phyloP scores from a whole-genome alignment of 164 flowering plant genomes.

The Cinnamomum micranthum region DNA sequence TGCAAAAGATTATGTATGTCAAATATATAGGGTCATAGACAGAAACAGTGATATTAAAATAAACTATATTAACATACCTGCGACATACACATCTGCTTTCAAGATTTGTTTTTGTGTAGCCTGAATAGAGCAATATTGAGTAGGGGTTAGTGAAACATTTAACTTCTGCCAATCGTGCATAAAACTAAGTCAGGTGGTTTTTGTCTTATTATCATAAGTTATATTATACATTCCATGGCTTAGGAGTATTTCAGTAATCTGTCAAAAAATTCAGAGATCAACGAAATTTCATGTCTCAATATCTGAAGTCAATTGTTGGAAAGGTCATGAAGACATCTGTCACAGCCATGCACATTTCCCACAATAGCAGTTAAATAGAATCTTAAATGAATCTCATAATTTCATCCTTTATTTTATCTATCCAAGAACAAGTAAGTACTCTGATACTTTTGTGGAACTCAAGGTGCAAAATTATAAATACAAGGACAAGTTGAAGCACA shows the following conservation, averaged over 20 bases:
- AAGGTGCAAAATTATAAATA: no score
- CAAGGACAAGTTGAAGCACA: no score
- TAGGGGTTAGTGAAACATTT: background rate
- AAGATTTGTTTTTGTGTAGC: slow-evolving; percentile 77
- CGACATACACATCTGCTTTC: slow-evolving; percentile 96
- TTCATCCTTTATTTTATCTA: no score
- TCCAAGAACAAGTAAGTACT: no score
- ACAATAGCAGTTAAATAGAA: no score
- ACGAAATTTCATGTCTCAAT: background rate
- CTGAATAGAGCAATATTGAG: slow-evolving; percentile 32
- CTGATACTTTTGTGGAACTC: no score
- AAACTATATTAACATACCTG: slow-evolving; percentile 52
- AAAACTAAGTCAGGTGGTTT: background rate
- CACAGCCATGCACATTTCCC: no score
- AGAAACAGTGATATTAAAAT: background rate
- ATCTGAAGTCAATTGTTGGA: no score
- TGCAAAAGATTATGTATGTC: background rate
- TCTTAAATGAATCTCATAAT: no score
- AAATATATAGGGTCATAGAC: slow-evolving; percentile 3
- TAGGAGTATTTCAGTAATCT: background rate
- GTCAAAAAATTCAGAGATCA: background rate
- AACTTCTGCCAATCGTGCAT: background rate
- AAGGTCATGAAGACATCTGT: no score
- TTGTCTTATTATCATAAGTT: background rate
- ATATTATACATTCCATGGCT: background rate